Evolutionary conservation across 768 basidiomycete genomes (phyloP).

Genomic region (Neoboletus subvelutipes): DNA sequence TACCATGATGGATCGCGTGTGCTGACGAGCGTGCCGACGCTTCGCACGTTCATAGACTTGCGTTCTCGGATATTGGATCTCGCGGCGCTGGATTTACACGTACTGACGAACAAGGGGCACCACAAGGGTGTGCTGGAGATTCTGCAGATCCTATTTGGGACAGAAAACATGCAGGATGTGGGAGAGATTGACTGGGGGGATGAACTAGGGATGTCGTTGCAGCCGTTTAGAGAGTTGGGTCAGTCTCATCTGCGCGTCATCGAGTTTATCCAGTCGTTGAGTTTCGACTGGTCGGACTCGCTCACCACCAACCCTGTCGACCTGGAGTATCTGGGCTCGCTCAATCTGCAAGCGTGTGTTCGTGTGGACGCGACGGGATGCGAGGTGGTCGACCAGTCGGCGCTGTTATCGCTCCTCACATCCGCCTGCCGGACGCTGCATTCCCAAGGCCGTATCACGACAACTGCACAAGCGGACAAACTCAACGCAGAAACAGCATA

Average conservation of each 20-base stretch:
- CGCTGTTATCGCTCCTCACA: constrained; percentile 68
- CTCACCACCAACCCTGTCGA: constrained; percentile 56
- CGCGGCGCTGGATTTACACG: constrained; percentile 84
- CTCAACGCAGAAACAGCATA: constrained; percentile 69
- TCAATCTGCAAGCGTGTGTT: constrained; percentile 71
- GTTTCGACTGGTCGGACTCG: constrained; percentile 86
- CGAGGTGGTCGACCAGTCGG: constrained; percentile 75
- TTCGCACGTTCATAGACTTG: constrained; percentile 76
- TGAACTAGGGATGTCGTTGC: constrained; percentile 36
- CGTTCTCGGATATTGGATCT: constrained; percentile 85
- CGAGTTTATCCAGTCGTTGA: constrained; percentile 83
- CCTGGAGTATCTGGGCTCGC: constrained; percentile 59
- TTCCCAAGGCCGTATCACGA: constrained; percentile 63
- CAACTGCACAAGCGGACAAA: constrained; percentile 60
- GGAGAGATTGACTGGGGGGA: constrained; percentile 41
- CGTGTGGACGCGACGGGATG: constrained; percentile 70
- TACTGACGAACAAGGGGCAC: constrained; percentile 77
- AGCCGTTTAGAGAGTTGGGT: constrained; percentile 67
- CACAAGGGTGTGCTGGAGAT: constrained; percentile 71
- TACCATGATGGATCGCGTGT: constrained; percentile 74
- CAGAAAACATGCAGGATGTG: constrained; percentile 48
- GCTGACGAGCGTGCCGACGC: constrained; percentile 60
- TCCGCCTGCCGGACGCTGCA: constrained; percentile 61
- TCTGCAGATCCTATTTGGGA: constrained; percentile 79
- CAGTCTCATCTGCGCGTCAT: constrained; percentile 85